These are phyloP conservation scores for Phytophthora cryptogea DNA, from an alignment of 352 stramenopile genomes.

Conservation along the genomic window DNA sequence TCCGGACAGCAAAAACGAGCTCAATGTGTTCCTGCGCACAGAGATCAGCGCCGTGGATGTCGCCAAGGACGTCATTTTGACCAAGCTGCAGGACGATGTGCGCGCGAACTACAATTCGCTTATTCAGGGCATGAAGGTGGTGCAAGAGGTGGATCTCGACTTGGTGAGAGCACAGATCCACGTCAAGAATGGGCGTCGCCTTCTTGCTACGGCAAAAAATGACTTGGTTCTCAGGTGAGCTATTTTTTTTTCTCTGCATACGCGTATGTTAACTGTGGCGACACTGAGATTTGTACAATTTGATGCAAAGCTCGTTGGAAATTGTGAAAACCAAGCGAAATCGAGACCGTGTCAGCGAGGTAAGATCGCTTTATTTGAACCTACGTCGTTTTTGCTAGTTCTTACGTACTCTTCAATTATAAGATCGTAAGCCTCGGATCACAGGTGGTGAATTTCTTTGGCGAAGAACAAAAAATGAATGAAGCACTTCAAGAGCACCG, in stretches of 20 bases:
- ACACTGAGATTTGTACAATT: neutral
- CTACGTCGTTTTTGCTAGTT: neutral
- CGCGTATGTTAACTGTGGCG: neutral
- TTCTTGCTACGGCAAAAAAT: conserved; percentile 71
- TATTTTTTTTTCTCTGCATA: neutral
- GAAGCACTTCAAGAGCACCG: conserved; percentile 56
- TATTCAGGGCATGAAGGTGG: conserved; percentile 87
- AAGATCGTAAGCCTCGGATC: conserved; percentile 34
- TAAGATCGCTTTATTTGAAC: conserved; percentile 15
- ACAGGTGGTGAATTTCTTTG: conserved; percentile 81
- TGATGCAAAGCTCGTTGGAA: conserved; percentile 60
- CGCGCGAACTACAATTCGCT: conserved; percentile 77
- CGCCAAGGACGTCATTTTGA: conserved; percentile 75
- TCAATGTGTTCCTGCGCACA: conserved; percentile 74
- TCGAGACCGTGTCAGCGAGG: conserved; percentile 73
- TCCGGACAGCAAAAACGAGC: conserved; percentile 44
- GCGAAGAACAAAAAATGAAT: conserved; percentile 82
- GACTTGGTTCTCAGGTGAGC: conserved; percentile 71
- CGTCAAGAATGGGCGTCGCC: conserved; percentile 82
- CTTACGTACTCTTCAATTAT: conserved; percentile 3
- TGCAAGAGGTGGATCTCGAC: conserved; percentile 88
- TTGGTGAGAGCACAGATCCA: conserved; percentile 85
- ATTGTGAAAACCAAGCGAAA: conserved; percentile 87
- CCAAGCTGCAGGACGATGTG: conserved; percentile 83
- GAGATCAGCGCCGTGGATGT: conserved; percentile 86